Conservation (phyloP, 106 monocot genomes). For the Dendrobium chrysotoxum region DNA sequence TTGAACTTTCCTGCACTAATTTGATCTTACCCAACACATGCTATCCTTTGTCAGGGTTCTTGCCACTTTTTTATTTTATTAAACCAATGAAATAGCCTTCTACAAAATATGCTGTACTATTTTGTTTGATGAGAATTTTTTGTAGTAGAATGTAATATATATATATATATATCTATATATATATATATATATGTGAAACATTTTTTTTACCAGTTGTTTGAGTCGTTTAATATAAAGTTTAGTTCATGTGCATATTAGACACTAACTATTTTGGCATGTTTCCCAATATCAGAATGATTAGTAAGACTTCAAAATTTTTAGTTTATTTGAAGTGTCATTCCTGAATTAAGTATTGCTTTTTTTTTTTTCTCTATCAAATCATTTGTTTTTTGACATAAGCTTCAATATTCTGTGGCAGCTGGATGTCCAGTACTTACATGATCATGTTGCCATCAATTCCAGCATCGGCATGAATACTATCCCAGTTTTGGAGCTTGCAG, state of each 20-base stretch:
- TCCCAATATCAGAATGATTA: neutral
- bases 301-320: neutral
- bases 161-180: too few species aligned
- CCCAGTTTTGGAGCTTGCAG: slow-evolving; percentile 58
- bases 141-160: too few species aligned
- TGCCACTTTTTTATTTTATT: neutral
- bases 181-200: too few species aligned
- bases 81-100: neutral
- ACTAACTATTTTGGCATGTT: neutral
- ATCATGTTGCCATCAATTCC: slow-evolving; percentile 42
- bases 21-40: neutral
- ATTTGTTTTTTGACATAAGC: neutral
- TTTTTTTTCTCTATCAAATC: neutral
- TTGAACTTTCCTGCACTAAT: neutral
- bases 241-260: neutral
- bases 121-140: too few species aligned
- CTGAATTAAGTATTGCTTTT: neutral
- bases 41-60: neutral
- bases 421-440: slow-evolving; percentile 52
- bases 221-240: neutral
- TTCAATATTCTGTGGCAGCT: slow-evolving; percentile 30
- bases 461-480: slow-evolving; percentile 51
- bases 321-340: neutral
- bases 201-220: neutral
- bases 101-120: neutral